Evolutionary conservation across 441 rosid species (phyloP).

Genomic region (Populus hybrid): DNA sequence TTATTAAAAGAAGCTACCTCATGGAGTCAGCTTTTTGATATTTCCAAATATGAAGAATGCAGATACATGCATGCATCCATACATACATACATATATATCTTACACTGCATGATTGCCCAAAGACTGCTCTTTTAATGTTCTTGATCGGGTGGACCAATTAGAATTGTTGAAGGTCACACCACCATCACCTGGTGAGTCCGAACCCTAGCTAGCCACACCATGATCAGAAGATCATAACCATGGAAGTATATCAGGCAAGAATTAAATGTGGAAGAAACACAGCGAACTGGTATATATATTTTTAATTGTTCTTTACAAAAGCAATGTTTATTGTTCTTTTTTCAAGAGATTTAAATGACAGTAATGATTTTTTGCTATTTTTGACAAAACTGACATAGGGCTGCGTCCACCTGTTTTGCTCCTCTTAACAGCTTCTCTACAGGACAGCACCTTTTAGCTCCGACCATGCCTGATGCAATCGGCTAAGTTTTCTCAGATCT

Average conservation of each 20-base stretch:
- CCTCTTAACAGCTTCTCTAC: slow-evolving; percentile 27
- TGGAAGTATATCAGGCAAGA: background rate
- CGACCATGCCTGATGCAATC: slow-evolving; percentile 31
- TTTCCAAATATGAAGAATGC: slow-evolving; percentile 36
- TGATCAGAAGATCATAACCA: slow-evolving; percentile 15
- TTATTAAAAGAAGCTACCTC: slow-evolving; percentile 25
- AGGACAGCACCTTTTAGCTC: slow-evolving; percentile 25
- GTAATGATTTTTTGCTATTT: slow-evolving; percentile 20
- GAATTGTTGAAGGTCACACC: background rate
- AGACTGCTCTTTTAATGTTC: background rate
- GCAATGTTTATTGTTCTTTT: background rate
- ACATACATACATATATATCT: slow-evolving; percentile 28
- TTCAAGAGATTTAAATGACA: background rate
- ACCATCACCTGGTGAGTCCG: background rate
- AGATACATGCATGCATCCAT: slow-evolving; percentile 40
- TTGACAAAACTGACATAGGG: slow-evolving; percentile 20
- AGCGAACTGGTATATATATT: background rate
- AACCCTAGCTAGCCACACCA: background rate
- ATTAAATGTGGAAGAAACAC: background rate
- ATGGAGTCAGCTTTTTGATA: slow-evolving; percentile 52
- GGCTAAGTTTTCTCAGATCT: slow-evolving; percentile 20
- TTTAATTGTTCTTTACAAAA: background rate
- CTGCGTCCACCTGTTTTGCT: slow-evolving; percentile 9
- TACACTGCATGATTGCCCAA: slow-evolving; percentile 37
- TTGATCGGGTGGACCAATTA: background rate